Evolutionary conservation across 169 alveolate species (phyloP), one percentile per base, ranked within the genome.

Genomic region (Plasmodium adleri): DNA sequence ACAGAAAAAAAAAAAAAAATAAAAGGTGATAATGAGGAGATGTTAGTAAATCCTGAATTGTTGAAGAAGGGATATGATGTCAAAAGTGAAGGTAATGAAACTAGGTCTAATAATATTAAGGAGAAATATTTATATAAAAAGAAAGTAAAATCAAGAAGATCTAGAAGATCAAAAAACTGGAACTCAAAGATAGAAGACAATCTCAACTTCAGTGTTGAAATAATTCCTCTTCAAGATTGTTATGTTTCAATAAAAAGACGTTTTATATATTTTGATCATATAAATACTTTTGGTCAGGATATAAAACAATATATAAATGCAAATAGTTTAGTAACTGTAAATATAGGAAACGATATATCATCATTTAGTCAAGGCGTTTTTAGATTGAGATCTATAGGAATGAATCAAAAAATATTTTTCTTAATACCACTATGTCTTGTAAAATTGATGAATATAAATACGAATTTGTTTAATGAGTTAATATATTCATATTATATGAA

Each of bases 351-450:
- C 67, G 98, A 97, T 88, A 96, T 96, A 88, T 93, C 98, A 3
- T 98, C 96, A 66, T 96, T 92, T 64, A 96, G 98, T 32, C 99
- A 97, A 88, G 98, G 98, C 17, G 98, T 98, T 39, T 97, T 94
- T 93, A 90, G 99, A 45, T 94, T 97, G 97, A 94, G 99, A 60
- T 96, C 95, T 6, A 88, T 95, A 5, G 97, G 97, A 15, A 88
- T 93, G 88, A 96, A 96, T 28, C 97, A 95, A 87, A 95, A 96
- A 8, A 74, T 95, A 47, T 93, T 93, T 68, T 86, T 95, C 22
- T 90, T 95, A 43, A 74, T 94, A 24, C 97, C 97, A 9, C 91
- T 93, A 28, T 96, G 95, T 32, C 92, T 95, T 3, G 95, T 93
- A 9, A 94, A 92, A 54, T 73, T 94, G n/a, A 95, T 95, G 88